phyloP scores from a whole-genome alignment of 2,329 filamentous ascomycete genomes.

The Xylaria sp. region DNA sequence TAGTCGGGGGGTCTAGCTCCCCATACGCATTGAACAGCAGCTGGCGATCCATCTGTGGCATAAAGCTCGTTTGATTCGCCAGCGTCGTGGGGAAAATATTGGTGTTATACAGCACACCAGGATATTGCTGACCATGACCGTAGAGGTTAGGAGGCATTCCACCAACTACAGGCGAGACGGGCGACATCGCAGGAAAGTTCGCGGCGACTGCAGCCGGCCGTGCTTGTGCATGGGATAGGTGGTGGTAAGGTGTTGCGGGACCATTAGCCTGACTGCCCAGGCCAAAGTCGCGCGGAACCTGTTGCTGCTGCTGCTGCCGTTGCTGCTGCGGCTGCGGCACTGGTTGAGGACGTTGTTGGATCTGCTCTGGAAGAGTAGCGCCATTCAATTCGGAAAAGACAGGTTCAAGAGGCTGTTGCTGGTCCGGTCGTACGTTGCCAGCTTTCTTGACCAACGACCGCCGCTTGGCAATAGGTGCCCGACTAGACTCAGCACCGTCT shows the following conservation, averaged over 20 bases:
- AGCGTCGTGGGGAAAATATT: conserved; percentile 49
- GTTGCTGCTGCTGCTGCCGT: conserved; percentile 30
- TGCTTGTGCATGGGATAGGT: conserved; percentile 37
- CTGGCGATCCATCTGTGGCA: conserved; percentile 69
- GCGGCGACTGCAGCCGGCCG: conserved; percentile 35
- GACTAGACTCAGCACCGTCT: conserved; percentile 34
- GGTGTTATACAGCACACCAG: conserved; percentile 42
- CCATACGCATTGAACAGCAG: conserved; percentile 70
- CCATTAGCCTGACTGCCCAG: conserved; percentile 40
- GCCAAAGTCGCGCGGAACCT: conserved; percentile 41
- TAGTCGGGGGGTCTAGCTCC: conserved; percentile 42
- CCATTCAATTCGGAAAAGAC: conserved; percentile 35
- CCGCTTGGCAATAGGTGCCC: conserved; percentile 32
- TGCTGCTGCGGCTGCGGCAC: conserved; percentile 29
- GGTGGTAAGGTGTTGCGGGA: conserved; percentile 37
- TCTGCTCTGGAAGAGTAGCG: conserved; percentile 31
- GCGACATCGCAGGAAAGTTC: conserved; percentile 45
- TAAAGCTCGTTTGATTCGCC: conserved; percentile 45
- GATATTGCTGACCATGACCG: conserved; percentile 30
- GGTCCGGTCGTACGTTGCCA: conserved; percentile 32
- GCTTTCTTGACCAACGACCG: conserved; percentile 38
- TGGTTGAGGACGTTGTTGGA: conserved; percentile 34
- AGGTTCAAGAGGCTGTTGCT: conserved; percentile 36
- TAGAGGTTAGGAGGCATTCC: conserved; percentile 26
- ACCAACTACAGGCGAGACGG: conserved; percentile 43